phyloP scores from a whole-genome alignment of 345 rosid species.

The Rhodomyrtus tomentosa region DNA sequence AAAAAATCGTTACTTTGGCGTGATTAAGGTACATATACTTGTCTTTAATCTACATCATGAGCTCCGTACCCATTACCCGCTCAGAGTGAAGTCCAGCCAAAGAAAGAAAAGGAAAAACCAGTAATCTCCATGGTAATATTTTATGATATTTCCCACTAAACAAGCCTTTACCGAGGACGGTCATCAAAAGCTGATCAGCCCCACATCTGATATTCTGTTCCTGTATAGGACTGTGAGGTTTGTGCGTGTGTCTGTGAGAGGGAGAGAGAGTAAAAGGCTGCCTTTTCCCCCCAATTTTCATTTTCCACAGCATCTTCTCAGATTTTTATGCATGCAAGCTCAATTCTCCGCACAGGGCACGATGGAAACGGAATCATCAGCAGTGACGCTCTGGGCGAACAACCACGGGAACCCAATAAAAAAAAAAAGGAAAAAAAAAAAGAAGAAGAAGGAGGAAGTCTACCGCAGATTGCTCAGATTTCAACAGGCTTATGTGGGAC shows the following conservation, averaged over 20 bases:
- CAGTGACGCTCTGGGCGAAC: background rate
- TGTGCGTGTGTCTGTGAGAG: background rate
- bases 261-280: conserved; percentile 20
- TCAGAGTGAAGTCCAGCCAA: background rate
- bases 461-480: background rate
- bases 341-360: conserved; percentile 11
- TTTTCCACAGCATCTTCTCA: conserved; percentile 33
- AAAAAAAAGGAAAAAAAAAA: background rate
- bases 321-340: conserved; percentile 11
- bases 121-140: background rate
- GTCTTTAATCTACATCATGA: background rate
- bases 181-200: conserved; percentile 44
- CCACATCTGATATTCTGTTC: conserved; percentile 49
- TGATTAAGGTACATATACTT: background rate
- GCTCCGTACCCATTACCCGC: background rate
- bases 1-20: background rate
- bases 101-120: background rate
- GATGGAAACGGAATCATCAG: background rate
- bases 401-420: background rate
- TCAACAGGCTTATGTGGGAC: background rate
- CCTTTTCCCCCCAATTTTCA: conserved; percentile 10
- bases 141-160: background rate
- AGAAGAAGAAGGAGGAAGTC: background rate
- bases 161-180: background rate
- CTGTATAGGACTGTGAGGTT: conserved; percentile 27